Base-by-base conservation (phyloP, 2,329 filamentous ascomycete genomes). In the Colletotrichum abscissum region DNA sequence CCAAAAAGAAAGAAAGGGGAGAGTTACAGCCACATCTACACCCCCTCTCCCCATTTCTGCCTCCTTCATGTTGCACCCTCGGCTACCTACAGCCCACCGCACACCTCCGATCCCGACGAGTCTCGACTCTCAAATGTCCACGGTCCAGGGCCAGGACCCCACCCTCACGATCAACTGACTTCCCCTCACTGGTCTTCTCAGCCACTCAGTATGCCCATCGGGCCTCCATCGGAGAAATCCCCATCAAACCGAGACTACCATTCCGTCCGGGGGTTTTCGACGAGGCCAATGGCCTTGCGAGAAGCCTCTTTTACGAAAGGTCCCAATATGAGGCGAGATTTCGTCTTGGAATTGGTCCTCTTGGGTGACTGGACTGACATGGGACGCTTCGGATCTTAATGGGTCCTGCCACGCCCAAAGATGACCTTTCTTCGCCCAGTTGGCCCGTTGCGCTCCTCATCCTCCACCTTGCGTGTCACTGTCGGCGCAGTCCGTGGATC, bases 151-250 rank as follows among this genome's bases (percentile, higher is more conserved):
- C 63, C 63, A 28, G n/a, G 63, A 55, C 68, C 62, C 74, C 68
- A 69, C 72, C 68, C 66, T 67, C 65, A 57, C 38, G 24, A 42
- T 74, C 72, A 75, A 75, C 72, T 65, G 74, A 75, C 69, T 68
- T 56, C 59, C 72, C 72, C 74, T 72, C 72, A 57, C 63, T 54
- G 42, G 56, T 67, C 65, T 68, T 28, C 4, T 60, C 62, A 67
- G 71, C 73, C 73, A 75, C 73, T 75, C 67, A 60, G 57, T 63
- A 65, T 49, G 58, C 65, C 42, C 58, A 22, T 60, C 69, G 46
- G 58, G 62, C 70, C 71, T 63, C 73, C 73, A 59, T 75, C 74
- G 69, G 72, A 75, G 69, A 55, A 65, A 75, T 56, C 38, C 55
- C 59, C 66, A 63, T 74, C 64, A 68, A 74, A 65, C 38, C 42